Conservation (phyloP, 805 yeast species). For the Teunomyces kruisii region DNA sequence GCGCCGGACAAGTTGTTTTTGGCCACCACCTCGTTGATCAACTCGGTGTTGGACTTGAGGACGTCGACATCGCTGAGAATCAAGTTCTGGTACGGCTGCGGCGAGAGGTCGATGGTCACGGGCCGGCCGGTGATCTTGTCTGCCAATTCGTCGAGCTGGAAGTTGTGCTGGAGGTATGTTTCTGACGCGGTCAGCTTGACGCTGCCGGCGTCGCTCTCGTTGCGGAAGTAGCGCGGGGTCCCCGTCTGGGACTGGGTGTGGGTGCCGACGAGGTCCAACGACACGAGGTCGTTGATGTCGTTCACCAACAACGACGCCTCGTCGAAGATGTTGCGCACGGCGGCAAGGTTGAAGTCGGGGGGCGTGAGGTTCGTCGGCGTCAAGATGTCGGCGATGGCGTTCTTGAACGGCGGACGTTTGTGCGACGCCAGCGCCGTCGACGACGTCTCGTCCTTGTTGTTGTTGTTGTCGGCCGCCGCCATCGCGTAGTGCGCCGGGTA, state of each 20-base stretch:
- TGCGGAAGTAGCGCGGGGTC: not conserved
- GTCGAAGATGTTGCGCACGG: slow-evolving; percentile 25
- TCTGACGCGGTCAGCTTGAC: slow-evolving; percentile 11
- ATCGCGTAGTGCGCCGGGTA: too few relatives aligned
- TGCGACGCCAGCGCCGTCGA: too few relatives aligned
- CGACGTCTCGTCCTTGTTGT: too few relatives aligned
- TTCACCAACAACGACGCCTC: slow-evolving; percentile 35
- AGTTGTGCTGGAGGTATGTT: slow-evolving; percentile 16
- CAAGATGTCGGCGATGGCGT: slow-evolving; percentile 13
- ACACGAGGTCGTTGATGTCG: slow-evolving; percentile 28
- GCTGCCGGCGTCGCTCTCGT: slow-evolving; percentile 5
- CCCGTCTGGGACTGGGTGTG: too few relatives aligned
- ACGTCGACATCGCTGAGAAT: slow-evolving; percentile 1
- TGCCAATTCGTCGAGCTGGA: slow-evolving; percentile 20
- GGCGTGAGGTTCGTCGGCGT: slow-evolving; percentile 5
- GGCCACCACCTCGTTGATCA: slow-evolving; percentile 24
- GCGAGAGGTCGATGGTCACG: not conserved
- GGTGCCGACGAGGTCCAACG: slow-evolving; percentile 8
- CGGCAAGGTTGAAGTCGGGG: slow-evolving; percentile 5
- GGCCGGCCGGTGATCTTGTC: slow-evolving; percentile 2
- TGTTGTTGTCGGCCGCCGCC: too few relatives aligned
- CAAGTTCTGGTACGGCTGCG: not conserved
- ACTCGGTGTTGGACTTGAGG: slow-evolving; percentile 19
- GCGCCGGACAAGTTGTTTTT: slow-evolving; percentile 26
- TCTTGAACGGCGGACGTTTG: slow-evolving; percentile 7